These are phyloP conservation scores for Cytidiella melzeri DNA, from an alignment of 768 basidiomycete genomes.

Conservation along the genomic window DNA sequence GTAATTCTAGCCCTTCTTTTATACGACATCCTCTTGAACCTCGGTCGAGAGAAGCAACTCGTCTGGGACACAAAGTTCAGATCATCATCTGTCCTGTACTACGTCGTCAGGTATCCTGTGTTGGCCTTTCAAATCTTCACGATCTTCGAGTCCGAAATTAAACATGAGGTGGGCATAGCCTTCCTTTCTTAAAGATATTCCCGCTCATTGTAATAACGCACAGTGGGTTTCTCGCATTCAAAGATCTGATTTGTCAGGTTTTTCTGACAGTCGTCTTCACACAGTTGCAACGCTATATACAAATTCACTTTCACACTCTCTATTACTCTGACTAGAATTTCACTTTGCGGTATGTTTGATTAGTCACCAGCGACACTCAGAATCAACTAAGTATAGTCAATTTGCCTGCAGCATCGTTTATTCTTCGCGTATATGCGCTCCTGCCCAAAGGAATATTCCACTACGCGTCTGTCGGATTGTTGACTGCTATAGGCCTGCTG, in stretches of 20 bases:
- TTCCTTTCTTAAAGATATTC: too few species aligned
- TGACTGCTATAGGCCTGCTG: slow-evolving; percentile 1
- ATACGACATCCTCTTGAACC: slow-evolving; percentile 8
- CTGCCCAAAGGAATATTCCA: background rate
- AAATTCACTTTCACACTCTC: slow-evolving; percentile 9
- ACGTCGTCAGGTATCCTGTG: slow-evolving; percentile 11
- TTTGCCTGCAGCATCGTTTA: slow-evolving; percentile 7
- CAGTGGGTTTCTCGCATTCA: too few species aligned
- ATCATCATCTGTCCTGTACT: slow-evolving; percentile 8
- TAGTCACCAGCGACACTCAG: background rate
- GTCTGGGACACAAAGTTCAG: slow-evolving; percentile 8
- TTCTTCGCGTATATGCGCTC: slow-evolving; percentile 10
- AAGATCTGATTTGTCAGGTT: too few species aligned
- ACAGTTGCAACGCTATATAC: slow-evolving; percentile 11
- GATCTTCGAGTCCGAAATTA: background rate
- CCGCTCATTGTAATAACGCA: too few species aligned
- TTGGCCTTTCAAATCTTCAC: slow-evolving; percentile 10
- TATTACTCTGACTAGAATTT: slow-evolving; percentile 4
- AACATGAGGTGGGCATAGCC: background rate
- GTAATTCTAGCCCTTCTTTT: slow-evolving; percentile 5
- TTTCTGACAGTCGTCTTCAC: background rate
- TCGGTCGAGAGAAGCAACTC: slow-evolving; percentile 4
- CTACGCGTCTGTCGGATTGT: background rate
- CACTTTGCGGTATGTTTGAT: slow-evolving; percentile 1
- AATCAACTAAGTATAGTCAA: too few species aligned